Evolutionary conservation across 2,329 filamentous ascomycete species (phyloP), one percentile per base, ranked within the genome.

Genomic region (Proliferodiscus dingleyae): DNA sequence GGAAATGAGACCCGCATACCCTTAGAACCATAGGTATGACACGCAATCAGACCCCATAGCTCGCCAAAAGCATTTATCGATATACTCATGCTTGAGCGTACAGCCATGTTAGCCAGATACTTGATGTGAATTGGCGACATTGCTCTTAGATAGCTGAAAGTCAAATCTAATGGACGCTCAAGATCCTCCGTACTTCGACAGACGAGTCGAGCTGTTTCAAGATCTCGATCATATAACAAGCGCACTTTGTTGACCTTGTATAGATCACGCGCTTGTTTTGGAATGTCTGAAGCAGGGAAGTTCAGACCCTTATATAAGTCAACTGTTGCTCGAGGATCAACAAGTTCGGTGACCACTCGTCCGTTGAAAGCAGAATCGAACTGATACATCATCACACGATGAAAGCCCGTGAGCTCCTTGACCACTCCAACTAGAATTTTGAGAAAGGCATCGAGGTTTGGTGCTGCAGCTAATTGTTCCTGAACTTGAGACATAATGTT

Each of bases 1-100:
- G 89, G 89, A 59, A 95, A 95, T 0, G 87, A 87, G 0, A 95
- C 88, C n/a, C 89, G 77, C 87, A 93, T 94, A 3, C 89, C 89
- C 36, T 75, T 77, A 2, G 65, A 47, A 0, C 86, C 89, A 57
- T 95, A 95, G 0, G 84, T 80, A 61, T 95, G 89, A 50, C 89
- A 95, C 1, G 88, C 82, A 32, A 95, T 89, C 22, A 95, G 69
- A 0, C 89, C 90, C 90, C 89, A 95, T 0, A 95, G 68, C 56
- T 94, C 85, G 55, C 78, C 75, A 57, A 94, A 93, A 0, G 87
- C 87, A 53, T 89, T 93, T 60, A 95, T 87, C 1, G 89, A 94
- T 50, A 95, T 89, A 0, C 89, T 95, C 89, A 95, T 95, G 53
- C 88, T 95, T 0, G 88, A 88, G n/a, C 89, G 81, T 0, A 95